phyloP scores from a whole-genome alignment of 2,329 filamentous ascomycete genomes.

The Cadophora sp. region DNA sequence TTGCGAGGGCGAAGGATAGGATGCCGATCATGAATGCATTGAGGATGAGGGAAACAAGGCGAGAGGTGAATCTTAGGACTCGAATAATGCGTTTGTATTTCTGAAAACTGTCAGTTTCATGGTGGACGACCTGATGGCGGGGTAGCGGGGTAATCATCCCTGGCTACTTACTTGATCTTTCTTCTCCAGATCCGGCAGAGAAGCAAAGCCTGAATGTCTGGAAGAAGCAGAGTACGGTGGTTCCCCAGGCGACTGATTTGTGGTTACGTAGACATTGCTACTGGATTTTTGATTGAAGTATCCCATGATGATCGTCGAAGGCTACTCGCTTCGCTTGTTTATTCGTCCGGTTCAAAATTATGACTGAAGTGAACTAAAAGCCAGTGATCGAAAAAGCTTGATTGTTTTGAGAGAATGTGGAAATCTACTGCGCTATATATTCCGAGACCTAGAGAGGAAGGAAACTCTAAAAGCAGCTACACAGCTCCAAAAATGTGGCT shows the following conservation, averaged over 20 bases:
- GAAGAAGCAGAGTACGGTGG: slow-evolving; percentile 12
- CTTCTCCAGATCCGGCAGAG: slow-evolving; percentile 26
- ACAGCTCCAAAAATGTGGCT: neutral
- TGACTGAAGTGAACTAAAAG: slow-evolving; percentile 13
- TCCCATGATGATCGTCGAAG: slow-evolving; percentile 16
- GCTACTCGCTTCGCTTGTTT: too few relatives aligned
- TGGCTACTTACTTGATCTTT: slow-evolving; percentile 26
- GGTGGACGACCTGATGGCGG: neutral
- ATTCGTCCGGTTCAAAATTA: neutral
- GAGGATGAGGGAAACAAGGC: slow-evolving; percentile 30
- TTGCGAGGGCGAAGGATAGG: slow-evolving; percentile 32
- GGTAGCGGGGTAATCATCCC: neutral
- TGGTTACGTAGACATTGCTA: slow-evolving; percentile 56
- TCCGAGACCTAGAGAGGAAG: neutral
- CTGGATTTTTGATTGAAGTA: slow-evolving; percentile 23
- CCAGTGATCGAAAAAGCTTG: neutral
- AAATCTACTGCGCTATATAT: neutral
- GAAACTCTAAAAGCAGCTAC: neutral
- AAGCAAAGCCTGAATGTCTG: slow-evolving; percentile 18
- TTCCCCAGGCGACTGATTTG: slow-evolving; percentile 10
- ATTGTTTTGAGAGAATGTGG: neutral
- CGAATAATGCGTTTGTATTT: slow-evolving; percentile 35
- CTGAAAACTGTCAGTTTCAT: slow-evolving; percentile 15
- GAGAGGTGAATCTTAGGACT: slow-evolving; percentile 34
- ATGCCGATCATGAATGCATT: slow-evolving; percentile 30